Conservation (phyloP, 169 alveolate genomes). For the Eimeria acervulina region DNA sequence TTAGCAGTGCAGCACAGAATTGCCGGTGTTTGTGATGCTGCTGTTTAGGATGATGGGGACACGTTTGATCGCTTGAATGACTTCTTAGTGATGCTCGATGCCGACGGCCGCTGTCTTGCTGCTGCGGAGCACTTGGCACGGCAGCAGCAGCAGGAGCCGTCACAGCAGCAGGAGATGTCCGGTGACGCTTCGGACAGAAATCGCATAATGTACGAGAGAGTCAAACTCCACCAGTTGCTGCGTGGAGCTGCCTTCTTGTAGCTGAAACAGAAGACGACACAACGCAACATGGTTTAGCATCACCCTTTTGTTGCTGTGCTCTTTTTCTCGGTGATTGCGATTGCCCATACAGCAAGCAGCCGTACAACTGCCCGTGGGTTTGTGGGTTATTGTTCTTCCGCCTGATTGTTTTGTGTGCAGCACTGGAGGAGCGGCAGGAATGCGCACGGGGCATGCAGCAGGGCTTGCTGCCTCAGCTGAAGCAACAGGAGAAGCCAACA, state of each 20-base stretch:
- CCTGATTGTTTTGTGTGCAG: background rate
- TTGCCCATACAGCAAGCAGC: too few relatives aligned
- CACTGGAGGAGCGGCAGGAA: slow-evolving; percentile 20
- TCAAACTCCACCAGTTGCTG: background rate
- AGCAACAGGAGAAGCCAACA: background rate
- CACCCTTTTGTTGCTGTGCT: background rate
- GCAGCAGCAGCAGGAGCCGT: slow-evolving; percentile 49
- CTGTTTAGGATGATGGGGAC: background rate
- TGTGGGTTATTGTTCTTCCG: background rate
- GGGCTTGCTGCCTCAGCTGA: background rate
- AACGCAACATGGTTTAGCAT: background rate
- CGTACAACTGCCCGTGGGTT: too few relatives aligned
- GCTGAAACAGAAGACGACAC: background rate
- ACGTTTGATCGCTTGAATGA: slow-evolving; percentile 56
- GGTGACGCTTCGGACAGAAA: background rate
- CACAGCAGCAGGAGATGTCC: background rate
- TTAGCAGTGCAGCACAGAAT: too few relatives aligned
- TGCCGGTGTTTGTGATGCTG: background rate
- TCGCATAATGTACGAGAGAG: background rate
- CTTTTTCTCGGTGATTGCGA: too few relatives aligned
- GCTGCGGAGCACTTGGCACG: background rate
- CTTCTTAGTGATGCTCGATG: slow-evolving; percentile 74
- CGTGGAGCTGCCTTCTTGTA: background rate
- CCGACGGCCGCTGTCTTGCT: slow-evolving; percentile 74
- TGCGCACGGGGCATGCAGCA: background rate